These are phyloP conservation scores for Dictyostelium brefeldianum DNA, from an alignment of 78 protist genomes.

Conservation along the genomic window DNA sequence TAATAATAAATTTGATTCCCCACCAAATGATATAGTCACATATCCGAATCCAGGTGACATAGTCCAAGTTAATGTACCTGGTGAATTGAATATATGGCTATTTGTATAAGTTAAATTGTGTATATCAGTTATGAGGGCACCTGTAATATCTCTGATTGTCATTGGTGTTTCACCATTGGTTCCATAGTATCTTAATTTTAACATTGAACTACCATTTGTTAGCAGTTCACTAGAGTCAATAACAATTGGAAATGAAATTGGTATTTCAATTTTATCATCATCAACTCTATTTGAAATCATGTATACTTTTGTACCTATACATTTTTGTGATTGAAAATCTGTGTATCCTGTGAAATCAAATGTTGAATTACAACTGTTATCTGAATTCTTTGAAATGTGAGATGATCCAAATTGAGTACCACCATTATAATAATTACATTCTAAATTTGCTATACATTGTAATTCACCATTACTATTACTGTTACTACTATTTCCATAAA, in stretches of 20 bases:
- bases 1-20: background rate
- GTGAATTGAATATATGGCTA: background rate
- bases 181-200: background rate
- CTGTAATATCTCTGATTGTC: background rate
- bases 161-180: background rate
- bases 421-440: constrained; percentile 13
- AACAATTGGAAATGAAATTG: background rate
- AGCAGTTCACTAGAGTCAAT: background rate
- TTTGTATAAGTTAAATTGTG: background rate
- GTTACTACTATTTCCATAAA: too few species aligned
- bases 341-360: constrained; percentile 19
- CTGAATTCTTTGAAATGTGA: background rate
- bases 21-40: background rate
- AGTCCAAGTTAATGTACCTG: background rate
- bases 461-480: background rate
- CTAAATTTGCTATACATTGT: background rate
- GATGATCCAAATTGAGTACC: constrained; percentile 6
- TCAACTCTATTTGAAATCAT: background rate
- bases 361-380: constrained; percentile 7
- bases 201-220: background rate
- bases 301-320: background rate
- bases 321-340: constrained; percentile 7
- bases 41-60: background rate
- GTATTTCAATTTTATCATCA: constrained; percentile 4
- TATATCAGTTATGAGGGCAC: background rate